phyloP scores from a whole-genome alignment of 768 basidiomycete genomes.

The Boletus coccyginus region DNA sequence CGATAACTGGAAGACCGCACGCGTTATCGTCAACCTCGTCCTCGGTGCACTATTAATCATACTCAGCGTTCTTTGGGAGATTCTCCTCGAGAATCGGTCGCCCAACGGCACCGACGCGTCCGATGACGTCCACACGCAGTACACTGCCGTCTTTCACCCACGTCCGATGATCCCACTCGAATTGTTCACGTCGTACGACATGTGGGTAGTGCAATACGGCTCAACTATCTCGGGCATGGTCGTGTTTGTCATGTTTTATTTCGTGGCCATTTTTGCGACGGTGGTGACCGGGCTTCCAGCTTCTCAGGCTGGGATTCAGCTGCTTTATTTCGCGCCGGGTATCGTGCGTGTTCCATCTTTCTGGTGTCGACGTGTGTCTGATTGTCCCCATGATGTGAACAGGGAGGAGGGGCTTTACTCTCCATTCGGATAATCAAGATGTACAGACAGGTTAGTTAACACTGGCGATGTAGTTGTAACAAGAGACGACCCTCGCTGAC shows the following conservation, averaged over 20 bases:
- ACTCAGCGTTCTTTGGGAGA: constrained; percentile 43
- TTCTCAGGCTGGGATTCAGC: constrained; percentile 42
- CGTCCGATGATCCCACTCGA: constrained; percentile 48
- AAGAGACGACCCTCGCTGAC: background rate
- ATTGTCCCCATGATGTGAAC: background rate
- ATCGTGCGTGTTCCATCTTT: constrained; percentile 31
- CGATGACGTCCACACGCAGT: background rate
- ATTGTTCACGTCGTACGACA: constrained; percentile 41
- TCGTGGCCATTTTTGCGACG: constrained; percentile 50
- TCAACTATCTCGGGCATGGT: constrained; percentile 45
- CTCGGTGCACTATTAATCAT: constrained; percentile 43
- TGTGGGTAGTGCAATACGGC: constrained; percentile 38
- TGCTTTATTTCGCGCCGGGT: constrained; percentile 54
- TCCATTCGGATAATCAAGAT: constrained; percentile 35
- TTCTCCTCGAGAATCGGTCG: constrained; percentile 32
- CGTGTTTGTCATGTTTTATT: constrained; percentile 53
- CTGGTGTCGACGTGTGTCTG: background rate
- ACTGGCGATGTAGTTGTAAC: background rate
- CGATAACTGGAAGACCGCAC: constrained; percentile 38
- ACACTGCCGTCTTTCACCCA: constrained; percentile 22
- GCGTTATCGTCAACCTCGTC: constrained; percentile 47
- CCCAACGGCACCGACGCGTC: background rate
- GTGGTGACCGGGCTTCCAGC: constrained; percentile 42
- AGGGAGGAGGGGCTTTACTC: constrained; percentile 39
- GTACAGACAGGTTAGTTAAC: constrained; percentile 35